Conservation (phyloP, 2,329 filamentous ascomycete species). For the Fusarium avenaceum region DNA sequence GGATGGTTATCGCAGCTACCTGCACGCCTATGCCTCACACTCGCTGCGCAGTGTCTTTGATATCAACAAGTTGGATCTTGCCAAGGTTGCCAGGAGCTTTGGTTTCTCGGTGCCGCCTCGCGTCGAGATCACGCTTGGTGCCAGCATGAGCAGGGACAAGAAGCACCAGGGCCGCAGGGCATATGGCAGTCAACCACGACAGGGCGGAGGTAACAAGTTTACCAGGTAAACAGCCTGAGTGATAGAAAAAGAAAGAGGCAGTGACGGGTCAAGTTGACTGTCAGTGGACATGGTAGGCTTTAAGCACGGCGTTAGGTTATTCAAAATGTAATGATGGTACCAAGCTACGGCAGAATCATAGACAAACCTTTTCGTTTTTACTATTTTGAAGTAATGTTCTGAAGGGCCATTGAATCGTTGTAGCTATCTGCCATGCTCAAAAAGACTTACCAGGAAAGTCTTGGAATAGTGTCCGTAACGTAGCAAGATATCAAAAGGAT, state of each 20-base stretch:
- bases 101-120: slow-evolving; percentile 83
- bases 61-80: slow-evolving; percentile 84
- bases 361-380: slow-evolving; percentile 30
- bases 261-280: slow-evolving; percentile 32
- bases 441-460: neutral
- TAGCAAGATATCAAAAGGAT: neutral
- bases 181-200: slow-evolving; percentile 84
- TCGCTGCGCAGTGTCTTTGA: slow-evolving; percentile 74
- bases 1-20: slow-evolving; percentile 86
- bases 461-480: neutral
- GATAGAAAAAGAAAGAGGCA: slow-evolving; percentile 14
- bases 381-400: slow-evolving; percentile 12
- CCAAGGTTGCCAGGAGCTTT: slow-evolving; percentile 87
- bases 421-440: no score
- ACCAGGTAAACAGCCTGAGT: slow-evolving; percentile 37
- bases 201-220: slow-evolving; percentile 55
- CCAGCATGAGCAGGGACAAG: slow-evolving; percentile 81
- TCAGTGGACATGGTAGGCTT: slow-evolving; percentile 44
- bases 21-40: slow-evolving; percentile 92
- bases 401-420: no score
- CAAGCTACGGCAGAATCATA: slow-evolving; percentile 35
- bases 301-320: slow-evolving; percentile 51
- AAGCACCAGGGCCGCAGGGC: slow-evolving; percentile 71
- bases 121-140: slow-evolving; percentile 86
- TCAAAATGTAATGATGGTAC: slow-evolving; percentile 49